Evolutionary conservation across 164 flowering plant genomes (phyloP).

Genomic region (Magnolia officinalis): DNA sequence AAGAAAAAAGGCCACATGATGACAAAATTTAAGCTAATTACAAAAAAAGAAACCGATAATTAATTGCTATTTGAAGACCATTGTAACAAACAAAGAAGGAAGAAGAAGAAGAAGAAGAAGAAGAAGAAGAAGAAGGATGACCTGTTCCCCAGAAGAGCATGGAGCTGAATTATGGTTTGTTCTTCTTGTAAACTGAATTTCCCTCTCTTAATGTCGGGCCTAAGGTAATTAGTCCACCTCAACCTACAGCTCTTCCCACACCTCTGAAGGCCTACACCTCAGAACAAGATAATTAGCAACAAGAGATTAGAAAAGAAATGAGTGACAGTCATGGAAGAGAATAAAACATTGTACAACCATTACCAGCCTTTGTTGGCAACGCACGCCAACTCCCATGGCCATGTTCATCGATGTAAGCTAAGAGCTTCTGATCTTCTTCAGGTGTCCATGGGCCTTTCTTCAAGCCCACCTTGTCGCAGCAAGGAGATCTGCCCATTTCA

Average conservation of each 20-base stretch:
- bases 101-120: background rate
- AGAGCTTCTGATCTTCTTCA: constrained; percentile 91
- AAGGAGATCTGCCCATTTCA: constrained; percentile 72
- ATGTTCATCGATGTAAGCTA: constrained; percentile 88
- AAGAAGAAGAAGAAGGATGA: constrained; percentile 10
- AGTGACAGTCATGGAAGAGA: background rate
- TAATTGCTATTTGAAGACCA: background rate
- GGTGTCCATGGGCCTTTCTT: constrained; percentile 99
- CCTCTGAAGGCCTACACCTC: constrained; percentile 66
- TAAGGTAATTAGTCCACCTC: constrained; percentile 88
- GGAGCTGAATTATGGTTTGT: constrained; percentile 94
- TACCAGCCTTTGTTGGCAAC: constrained; percentile 88
- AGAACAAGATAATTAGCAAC: background rate
- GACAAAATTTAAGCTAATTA: too few species aligned
- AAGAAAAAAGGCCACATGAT: too few species aligned
- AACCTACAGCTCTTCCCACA: constrained; percentile 96
- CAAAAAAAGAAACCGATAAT: too few species aligned
- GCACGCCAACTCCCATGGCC: constrained; percentile 99
- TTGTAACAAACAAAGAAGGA: background rate
- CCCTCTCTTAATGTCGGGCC: constrained; percentile 95
- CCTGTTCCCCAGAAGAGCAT: constrained; percentile 97
- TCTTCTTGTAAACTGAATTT: constrained; percentile 90
- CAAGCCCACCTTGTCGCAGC: constrained; percentile 86
- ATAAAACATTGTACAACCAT: background rate
- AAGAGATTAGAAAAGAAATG: background rate